phyloP scores from a whole-genome alignment of 202 grass and related monocot genomes.

The Setaria italica region DNA sequence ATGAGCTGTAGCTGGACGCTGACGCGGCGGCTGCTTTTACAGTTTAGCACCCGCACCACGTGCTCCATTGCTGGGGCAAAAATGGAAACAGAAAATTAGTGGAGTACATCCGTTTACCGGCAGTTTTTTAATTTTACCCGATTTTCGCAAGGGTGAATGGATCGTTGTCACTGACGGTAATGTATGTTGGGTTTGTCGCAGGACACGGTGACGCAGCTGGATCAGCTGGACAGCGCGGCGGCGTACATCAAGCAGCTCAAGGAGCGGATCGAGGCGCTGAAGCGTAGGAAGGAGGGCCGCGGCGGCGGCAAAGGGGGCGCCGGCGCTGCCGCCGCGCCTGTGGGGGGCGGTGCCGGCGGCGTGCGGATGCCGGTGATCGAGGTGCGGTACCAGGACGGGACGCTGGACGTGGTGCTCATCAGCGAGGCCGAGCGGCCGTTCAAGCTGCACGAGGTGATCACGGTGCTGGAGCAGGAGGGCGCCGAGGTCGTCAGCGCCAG shows the following conservation, averaged over 20 bases:
- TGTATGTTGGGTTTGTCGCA: neutral
- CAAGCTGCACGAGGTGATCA: conserved; percentile 76
- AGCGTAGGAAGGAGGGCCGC: conserved; percentile 31
- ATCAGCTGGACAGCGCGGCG: conserved; percentile 69
- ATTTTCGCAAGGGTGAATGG: no score
- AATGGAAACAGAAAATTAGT: no score
- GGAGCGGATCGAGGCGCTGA: conserved; percentile 54
- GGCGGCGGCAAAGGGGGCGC: fast-evolving
- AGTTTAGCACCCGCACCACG: no score
- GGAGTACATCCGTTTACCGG: no score
- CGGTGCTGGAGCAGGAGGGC: conserved; percentile 76
- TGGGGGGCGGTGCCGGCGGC: neutral
- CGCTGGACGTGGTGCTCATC: conserved; percentile 69
- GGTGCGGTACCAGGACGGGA: conserved; percentile 50
- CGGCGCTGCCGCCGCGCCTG: neutral
- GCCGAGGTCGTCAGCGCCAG: conserved; percentile 77
- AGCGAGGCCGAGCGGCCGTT: conserved; percentile 47
- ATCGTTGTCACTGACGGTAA: no score
- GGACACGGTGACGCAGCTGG: conserved; percentile 62
- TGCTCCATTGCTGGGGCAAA: neutral
- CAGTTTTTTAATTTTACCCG: no score
- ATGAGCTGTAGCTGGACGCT: neutral
- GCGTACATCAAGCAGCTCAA: conserved; percentile 69
- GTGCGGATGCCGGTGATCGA: conserved; percentile 62
- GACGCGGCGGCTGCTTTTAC: no score